A percentile compares a stretch with the other conserved stretches of the same genome.
These are phyloP conservation scores for Solanum hybrid DNA, from an alignment of 305 asterid genomes.

Conservation along the genomic window DNA sequence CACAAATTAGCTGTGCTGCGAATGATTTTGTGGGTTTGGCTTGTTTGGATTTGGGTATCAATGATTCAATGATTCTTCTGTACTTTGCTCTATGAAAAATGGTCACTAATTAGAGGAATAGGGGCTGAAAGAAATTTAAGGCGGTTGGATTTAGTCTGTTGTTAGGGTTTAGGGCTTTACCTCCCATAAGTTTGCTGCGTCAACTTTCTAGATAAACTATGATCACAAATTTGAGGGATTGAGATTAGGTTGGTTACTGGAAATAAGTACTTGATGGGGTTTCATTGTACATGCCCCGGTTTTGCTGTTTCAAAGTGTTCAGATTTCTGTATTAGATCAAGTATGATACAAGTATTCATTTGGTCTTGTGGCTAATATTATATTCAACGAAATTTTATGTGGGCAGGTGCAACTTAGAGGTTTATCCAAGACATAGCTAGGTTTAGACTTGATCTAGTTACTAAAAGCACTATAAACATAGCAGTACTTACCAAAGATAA, in stretches of 20 bases:
- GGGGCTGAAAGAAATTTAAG: neutral
- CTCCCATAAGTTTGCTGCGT: neutral
- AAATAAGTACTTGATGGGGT: neutral
- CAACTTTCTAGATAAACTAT: neutral
- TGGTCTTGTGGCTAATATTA: neutral
- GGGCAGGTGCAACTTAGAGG: neutral
- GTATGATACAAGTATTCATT: neutral
- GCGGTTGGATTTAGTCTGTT: neutral
- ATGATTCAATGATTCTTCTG: neutral
- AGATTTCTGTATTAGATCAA: neutral
- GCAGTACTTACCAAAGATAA: neutral
- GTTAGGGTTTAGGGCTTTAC: neutral
- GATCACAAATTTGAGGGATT: neutral
- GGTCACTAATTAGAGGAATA: neutral
- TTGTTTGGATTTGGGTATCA: neutral
- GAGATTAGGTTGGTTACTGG: neutral
- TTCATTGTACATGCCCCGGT: neutral
- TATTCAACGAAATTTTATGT: neutral
- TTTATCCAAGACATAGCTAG: neutral
- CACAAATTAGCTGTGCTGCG: neutral
- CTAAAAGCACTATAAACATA: neutral
- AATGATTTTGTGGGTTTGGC: neutral
- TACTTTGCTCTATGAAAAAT: neutral
- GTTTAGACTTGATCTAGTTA: neutral
- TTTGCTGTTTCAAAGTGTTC: neutral